A percentile compares a stretch with the other conserved stretches of the same genome.
Conservation (phyloP, 805 yeast species). For the Lipomyces starkeyi region DNA sequence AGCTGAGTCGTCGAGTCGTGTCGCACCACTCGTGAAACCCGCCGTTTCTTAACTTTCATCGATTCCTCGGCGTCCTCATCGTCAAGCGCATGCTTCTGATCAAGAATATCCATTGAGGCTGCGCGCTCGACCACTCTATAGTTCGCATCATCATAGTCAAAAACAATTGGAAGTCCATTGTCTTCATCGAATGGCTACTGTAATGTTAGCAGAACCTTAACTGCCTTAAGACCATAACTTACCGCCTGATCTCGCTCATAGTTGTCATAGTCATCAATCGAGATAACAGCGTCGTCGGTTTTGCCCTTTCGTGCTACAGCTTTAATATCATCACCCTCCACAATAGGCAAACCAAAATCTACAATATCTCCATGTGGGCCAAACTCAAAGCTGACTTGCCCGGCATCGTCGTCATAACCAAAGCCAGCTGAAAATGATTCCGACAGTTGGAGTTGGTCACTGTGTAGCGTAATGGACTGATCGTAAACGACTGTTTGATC, state of each 20-base stretch:
- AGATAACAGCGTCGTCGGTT: not conserved
- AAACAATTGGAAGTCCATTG: not conserved
- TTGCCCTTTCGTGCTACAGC: not conserved
- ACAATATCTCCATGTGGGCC: conserved; percentile 30
- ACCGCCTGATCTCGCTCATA: not conserved
- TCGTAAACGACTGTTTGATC: not conserved
- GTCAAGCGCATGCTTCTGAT: conserved; percentile 2
- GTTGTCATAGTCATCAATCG: not conserved
- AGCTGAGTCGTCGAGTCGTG: conserved; percentile 17
- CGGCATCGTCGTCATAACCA: conserved; percentile 30
- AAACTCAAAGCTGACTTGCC: conserved; percentile 32
- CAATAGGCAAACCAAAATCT: not conserved
- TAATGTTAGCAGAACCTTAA: not conserved
- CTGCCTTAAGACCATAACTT: not conserved
- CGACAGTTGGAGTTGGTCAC: conserved; percentile 2
- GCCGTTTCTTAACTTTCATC: not conserved
- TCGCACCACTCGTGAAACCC: not conserved
- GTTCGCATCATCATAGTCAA: conserved; percentile 9
- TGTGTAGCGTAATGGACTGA: not conserved
- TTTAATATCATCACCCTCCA: not conserved
- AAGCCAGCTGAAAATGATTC: conserved; percentile 7
- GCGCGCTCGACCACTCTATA: conserved; percentile 4
- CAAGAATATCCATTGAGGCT: not conserved
- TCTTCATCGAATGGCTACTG: not conserved
- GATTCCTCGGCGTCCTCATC: not conserved